Evolutionary conservation across 176 grass and related monocot genomes (phyloP).

Genomic region (Carex scoparia): DNA sequence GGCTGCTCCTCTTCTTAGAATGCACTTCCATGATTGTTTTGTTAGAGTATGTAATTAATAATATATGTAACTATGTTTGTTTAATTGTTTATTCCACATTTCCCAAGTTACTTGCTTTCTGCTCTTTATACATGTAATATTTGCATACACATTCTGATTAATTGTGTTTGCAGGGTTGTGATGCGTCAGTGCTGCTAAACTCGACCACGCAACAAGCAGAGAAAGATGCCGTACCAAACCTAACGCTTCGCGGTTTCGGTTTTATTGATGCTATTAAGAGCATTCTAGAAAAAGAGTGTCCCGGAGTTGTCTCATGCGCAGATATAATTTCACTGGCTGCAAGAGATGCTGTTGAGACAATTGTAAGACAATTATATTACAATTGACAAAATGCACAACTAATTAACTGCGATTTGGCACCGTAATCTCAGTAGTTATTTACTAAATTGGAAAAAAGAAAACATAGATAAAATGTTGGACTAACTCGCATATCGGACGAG

Average conservation of each 20-base stretch:
- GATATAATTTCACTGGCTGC: slow-evolving; percentile 61
- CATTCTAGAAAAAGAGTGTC: slow-evolving; percentile 69
- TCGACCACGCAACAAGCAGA: slow-evolving; percentile 51
- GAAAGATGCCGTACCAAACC: slow-evolving; percentile 57
- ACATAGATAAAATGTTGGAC: background rate
- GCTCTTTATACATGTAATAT: background rate
- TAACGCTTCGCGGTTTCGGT: slow-evolving; percentile 65
- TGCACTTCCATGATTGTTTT: slow-evolving; percentile 98
- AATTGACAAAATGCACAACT: background rate
- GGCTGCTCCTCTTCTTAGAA: slow-evolving; percentile 73
- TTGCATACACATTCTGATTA: background rate
- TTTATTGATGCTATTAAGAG: slow-evolving; percentile 74
- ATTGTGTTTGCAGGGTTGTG: slow-evolving; percentile 54
- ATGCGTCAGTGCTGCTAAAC: slow-evolving; percentile 78
- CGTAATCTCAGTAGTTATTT: background rate
- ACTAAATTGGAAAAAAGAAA: background rate
- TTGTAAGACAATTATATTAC: slow-evolving; percentile 29
- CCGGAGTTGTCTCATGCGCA: slow-evolving; percentile 90
- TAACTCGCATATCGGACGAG: background rate
- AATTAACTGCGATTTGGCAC: background rate
- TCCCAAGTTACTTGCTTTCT: background rate
- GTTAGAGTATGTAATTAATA: slow-evolving; percentile 44
- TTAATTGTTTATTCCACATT: background rate
- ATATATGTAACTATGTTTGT: background rate
- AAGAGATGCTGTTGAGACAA: slow-evolving; percentile 66